A percentile compares a stretch with the other conserved stretches of the same genome.
Evolutionary conservation across 805 yeast genomes (phyloP).

Genomic region (Suhomyces faveliae): DNA sequence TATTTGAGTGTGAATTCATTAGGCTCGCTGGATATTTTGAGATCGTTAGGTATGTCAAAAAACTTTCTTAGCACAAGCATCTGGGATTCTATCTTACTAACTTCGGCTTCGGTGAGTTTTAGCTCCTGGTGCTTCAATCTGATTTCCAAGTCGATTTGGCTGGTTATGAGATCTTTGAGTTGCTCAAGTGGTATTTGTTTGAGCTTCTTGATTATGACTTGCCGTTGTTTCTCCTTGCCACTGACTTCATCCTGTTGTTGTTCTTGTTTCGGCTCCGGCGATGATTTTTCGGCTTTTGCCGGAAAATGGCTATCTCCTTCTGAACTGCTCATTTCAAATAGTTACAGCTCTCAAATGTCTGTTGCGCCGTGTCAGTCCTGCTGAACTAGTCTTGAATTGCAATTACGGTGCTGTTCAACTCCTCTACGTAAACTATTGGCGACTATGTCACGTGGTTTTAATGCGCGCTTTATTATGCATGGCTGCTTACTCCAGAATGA

Average conservation of each 20-base stretch:
- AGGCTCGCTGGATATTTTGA: constrained; percentile 43
- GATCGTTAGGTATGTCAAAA: constrained; percentile 40
- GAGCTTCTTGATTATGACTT: constrained; percentile 6
- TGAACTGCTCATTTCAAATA: not conserved
- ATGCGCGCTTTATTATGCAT: no score
- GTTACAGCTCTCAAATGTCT: not conserved
- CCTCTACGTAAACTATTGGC: not conserved
- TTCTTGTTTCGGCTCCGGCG: not conserved
- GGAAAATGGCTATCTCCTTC: not conserved
- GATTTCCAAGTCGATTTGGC: constrained; percentile 59
- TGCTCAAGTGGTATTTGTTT: constrained; percentile 18
- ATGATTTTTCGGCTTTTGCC: not conserved
- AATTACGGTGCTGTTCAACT: not conserved
- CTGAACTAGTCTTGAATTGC: not conserved
- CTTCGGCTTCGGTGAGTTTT: constrained; percentile 49
- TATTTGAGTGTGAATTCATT: constrained; percentile 45
- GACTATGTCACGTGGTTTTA: not conserved
- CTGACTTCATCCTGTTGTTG: not conserved
- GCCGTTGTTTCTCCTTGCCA: not conserved
- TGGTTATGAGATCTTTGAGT: constrained; percentile 34
- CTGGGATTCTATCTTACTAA: constrained; percentile 57
- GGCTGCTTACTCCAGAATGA: not conserved
- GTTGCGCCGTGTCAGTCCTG: not conserved
- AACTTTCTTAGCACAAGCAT: constrained; percentile 50
- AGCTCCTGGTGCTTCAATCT: constrained; percentile 59